phyloP scores from a whole-genome alignment of 208 protist genomes.

The Vickermania ingenoplastis region DNA sequence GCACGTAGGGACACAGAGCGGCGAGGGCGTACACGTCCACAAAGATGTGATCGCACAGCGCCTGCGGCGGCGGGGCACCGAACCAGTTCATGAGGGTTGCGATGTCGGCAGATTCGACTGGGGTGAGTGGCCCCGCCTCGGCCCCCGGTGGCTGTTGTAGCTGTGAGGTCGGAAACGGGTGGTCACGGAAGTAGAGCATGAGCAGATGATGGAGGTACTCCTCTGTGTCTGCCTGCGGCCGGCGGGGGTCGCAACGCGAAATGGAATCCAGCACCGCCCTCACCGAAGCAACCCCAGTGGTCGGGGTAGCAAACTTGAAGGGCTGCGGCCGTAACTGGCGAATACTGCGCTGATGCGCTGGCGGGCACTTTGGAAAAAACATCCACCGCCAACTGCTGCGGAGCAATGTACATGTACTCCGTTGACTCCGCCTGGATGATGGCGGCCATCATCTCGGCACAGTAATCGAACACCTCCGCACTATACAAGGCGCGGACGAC shows the following conservation, averaged over 20 bases:
- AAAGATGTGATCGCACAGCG: conserved; percentile 16
- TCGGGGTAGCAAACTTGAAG: not conserved
- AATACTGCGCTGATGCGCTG: not conserved
- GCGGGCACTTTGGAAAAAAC: not conserved
- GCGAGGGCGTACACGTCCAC: conserved; percentile 27
- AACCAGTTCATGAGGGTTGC: not conserved
- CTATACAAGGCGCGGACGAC: conserved; percentile 30
- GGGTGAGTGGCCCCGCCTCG: not conserved
- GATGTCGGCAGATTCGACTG: not conserved
- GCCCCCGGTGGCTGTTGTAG: conserved; percentile 6
- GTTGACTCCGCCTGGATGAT: conserved; percentile 19
- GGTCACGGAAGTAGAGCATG: conserved; percentile 19
- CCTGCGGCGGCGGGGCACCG: not conserved
- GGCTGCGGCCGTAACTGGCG: not conserved
- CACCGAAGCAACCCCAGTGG: conserved; percentile 12
- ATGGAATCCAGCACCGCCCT: conserved; percentile 26
- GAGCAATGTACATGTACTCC: conserved; percentile 7
- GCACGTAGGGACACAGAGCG: conserved; percentile 29
- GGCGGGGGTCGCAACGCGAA: conserved; percentile 18
- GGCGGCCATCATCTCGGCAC: conserved; percentile 25
- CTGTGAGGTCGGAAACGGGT: conserved; percentile 12
- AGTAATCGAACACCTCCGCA: conserved; percentile 28
- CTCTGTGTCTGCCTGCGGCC: conserved; percentile 18
- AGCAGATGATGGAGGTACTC: conserved; percentile 39
- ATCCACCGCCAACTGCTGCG: conserved; percentile 8